Evolutionary conservation across 2,329 filamentous ascomycete species (phyloP), one percentile per base, ranked within the genome.

Genomic region (Ilyonectria sp.): DNA sequence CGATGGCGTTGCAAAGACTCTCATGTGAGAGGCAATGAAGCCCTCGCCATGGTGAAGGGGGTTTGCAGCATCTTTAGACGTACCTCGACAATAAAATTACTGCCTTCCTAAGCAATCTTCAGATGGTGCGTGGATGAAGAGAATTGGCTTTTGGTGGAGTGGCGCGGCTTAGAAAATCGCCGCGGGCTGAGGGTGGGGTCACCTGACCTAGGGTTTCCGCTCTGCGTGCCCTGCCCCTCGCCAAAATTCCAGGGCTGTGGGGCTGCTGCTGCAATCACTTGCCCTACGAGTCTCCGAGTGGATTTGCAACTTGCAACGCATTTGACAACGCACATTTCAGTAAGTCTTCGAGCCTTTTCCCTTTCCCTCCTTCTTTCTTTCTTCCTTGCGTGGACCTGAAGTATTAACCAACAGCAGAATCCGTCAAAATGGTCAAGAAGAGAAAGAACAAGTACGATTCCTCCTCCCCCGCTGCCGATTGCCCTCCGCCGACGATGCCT

Each of bases 391-490:
- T 76, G 74, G 76, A 71, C 76, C 75, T 80, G 79, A 81, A 75
- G 70, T 77, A 72, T 75, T 77, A 75, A 76, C 65, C 70, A 79
- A 63, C 70, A 72, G 64, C 74, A 87, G 84, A 86, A 81, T 88
- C 86, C 85, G 88, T 79, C 84, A 91, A 84, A 77, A 91, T 91
- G 89, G 89, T 90, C 82, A 91, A 91, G 88, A 91, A 91, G 88
- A 89, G 89, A 88, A 89, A 90, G 84, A 89, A 87, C 84, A 91
- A 91, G 87, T 89, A 85, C 79, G 86, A 81, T 58, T 71, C 61
- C 67, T 67, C 60, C 64, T n/a, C 58, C 63, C 49, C 46, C n/a
- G 23, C 21, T 52, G 19, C 61, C 46, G 83, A 79, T 56, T 68
- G 65, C 62, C 59, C 52, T 47, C 59, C 70, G 68, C 69, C 67